Percentiles rank a stretch among this genome's conserved stretches.
Evolutionary conservation across 2,329 filamentous ascomycete genomes (phyloP).

Genomic region (Elsinoe batatas): DNA sequence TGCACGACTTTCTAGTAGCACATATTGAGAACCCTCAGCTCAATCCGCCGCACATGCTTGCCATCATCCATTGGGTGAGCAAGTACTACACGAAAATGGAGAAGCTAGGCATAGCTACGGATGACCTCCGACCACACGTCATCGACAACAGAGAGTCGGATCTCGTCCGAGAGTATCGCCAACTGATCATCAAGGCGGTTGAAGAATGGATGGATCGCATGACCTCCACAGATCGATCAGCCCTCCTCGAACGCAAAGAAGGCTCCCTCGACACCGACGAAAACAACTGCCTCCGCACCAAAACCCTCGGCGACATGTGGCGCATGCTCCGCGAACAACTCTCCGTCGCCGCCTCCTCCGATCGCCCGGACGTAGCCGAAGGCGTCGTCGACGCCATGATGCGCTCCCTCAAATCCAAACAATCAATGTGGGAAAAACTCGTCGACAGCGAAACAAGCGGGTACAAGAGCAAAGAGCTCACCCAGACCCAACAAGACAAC

Average conservation of each 20-base stretch:
- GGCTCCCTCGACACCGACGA: constrained; percentile 80
- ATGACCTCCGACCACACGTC: constrained; percentile 73
- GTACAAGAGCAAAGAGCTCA: constrained; percentile 46
- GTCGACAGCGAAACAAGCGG: constrained; percentile 74
- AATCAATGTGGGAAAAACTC: constrained; percentile 77
- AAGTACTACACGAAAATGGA: constrained; percentile 95
- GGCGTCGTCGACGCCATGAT: constrained; percentile 97
- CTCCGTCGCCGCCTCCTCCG: constrained; percentile 70
- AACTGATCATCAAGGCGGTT: constrained; percentile 88
- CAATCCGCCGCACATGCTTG: constrained; percentile 77
- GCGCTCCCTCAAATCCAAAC: constrained; percentile 68
- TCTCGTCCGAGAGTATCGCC: constrained; percentile 84
- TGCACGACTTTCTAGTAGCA: constrained; percentile 85
- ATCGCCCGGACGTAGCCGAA: constrained; percentile 82
- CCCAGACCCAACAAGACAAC: constrained; percentile 52
- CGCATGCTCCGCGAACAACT: constrained; percentile 93
- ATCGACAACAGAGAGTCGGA: constrained; percentile 85
- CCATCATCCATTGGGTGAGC: constrained; percentile 89
- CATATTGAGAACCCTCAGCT: constrained; percentile 76
- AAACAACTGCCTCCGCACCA: constrained; percentile 84
- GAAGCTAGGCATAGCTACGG: constrained; percentile 69
- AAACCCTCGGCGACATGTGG: constrained; percentile 90
- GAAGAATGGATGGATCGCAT: constrained; percentile 98
- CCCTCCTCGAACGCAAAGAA: constrained; percentile 67
- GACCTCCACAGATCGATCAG: constrained; percentile 67